Base-by-base conservation (phyloP, 176 grass and related monocot species). In the Musa itinerans region DNA sequence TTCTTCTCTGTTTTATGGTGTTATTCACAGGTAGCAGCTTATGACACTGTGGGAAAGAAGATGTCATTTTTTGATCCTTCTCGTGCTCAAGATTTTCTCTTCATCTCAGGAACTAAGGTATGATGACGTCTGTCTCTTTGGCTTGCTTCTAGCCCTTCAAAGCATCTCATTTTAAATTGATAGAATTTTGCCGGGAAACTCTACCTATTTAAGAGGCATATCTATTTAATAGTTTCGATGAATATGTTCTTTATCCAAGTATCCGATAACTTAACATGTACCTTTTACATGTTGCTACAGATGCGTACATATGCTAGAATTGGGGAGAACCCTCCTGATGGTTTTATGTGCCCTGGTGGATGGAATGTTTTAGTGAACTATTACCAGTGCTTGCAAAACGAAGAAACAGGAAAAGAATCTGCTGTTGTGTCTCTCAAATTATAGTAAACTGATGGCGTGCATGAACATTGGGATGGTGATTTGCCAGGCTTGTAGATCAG, bases 91-190 rank as follows among this genome's bases (percentile, higher is more conserved):
- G 90, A 98, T 56, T 98, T 98, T 59, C 78, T 98, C 23, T 98
- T 98, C 83, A 98, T 98, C 71, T 98, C 95, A 66, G 95, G 95
- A 86, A 98, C 95, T 34, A 98, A 98, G 95, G 95, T 91, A 78
- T 27, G 15, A 78, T 27, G 15, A 6, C 16, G 0, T 19, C 25
- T 49, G 29, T 48, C 17, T 5, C 48, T 5, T 29, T 43, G 15
- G n/a, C 20, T 65, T 65, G 63, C 21, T 65, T 65, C 19, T 65
- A 65, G 26, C 3, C 34, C 34, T 65, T n/a, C 2, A 24, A 21
- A 10, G 9, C 61, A 25, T 25, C 61, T 63, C n/a, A 63, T 43
- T 43, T 43, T 43, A 43, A 43, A 43, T 43, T 43, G 3, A 43
- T 6, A 34, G 29, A 34, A 34, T 34, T 34, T 34, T 34, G 34